Percentiles rank a stretch among this genome's conserved stretches.
Evolutionary conservation across 306 rosid species (phyloP).

Genomic region (Delonix regia): DNA sequence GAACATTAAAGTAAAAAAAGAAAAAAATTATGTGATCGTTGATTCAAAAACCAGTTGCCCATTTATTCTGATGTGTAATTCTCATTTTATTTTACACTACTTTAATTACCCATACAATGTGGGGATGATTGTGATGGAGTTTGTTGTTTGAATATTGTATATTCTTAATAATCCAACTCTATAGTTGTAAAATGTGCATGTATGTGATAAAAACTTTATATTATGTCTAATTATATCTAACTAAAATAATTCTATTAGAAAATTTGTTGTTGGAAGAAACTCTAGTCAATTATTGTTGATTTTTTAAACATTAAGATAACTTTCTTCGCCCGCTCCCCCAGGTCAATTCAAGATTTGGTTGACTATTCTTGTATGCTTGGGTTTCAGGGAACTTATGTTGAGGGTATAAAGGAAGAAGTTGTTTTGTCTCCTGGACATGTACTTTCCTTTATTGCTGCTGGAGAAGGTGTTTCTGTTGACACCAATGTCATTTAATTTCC

Average conservation of each 20-base stretch:
- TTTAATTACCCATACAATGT: background rate
- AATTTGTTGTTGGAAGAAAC: conserved; percentile 15
- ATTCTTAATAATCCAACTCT: background rate
- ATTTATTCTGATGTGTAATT: conserved; percentile 17
- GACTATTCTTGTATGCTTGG: conserved; percentile 24
- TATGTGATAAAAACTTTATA: background rate
- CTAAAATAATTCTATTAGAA: background rate
- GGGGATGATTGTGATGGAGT: background rate
- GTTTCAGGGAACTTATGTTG: conserved; percentile 96
- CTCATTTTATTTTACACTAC: background rate
- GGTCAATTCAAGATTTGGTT: conserved; percentile 22
- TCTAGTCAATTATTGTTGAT: conserved; percentile 7
- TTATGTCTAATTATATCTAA: background rate
- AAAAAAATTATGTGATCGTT: background rate
- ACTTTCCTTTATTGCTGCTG: conserved; percentile 98
- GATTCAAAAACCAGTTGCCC: background rate
- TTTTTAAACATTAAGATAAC: conserved; percentile 10
- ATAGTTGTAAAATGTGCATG: conserved; percentile 5
- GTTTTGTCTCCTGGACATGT: conserved; percentile 99
- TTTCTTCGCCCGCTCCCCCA: background rate
- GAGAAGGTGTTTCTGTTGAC: conserved; percentile 73
- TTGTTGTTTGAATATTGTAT: background rate
- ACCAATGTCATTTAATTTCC: conserved; percentile 21
- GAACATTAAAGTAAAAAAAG: background rate
- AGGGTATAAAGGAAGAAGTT: conserved; percentile 99